phyloP scores from a whole-genome alignment of 1,284 basidiomycete species.

The Exsudoporus floridanus region DNA sequence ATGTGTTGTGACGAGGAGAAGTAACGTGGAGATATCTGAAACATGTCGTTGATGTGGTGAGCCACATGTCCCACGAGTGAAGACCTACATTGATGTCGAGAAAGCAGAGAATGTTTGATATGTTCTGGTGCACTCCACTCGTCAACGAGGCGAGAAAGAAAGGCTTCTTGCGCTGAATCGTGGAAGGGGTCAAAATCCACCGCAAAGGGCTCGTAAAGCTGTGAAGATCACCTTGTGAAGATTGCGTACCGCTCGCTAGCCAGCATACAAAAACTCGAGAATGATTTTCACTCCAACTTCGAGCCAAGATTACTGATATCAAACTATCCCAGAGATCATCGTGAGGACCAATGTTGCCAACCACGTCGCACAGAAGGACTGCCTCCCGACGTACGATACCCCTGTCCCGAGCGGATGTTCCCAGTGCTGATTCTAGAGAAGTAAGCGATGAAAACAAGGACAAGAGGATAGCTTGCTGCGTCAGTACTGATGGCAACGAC shows the following conservation, averaged over 20 bases:
- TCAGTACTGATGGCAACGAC: conserved; percentile 51
- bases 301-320: conserved; percentile 49
- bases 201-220: neutral
- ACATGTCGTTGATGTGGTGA: neutral
- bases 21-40: conserved; percentile 67
- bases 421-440: conserved; percentile 28
- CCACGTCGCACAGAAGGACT: conserved; percentile 42
- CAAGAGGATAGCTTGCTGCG: conserved; percentile 54
- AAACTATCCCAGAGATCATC: conserved; percentile 54
- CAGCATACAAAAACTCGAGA: conserved; percentile 68
- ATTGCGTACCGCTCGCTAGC: conserved; percentile 43
- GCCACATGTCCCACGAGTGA: neutral
- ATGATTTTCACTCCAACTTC: conserved; percentile 57
- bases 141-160: conserved; percentile 53
- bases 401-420: conserved; percentile 35
- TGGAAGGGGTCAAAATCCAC: conserved; percentile 7
- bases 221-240: conserved; percentile 40
- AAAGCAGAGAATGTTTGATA: conserved; percentile 70
- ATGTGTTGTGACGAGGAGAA: conserved; percentile 64
- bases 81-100: conserved; percentile 63
- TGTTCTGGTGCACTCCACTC: conserved; percentile 67
- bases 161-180: conserved; percentile 45
- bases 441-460: conserved; percentile 56
- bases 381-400: conserved; percentile 53
- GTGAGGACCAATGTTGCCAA: conserved; percentile 48